phyloP scores from a whole-genome alignment of 2,329 filamentous ascomycete genomes.

The Pestalotiopsis sp. region DNA sequence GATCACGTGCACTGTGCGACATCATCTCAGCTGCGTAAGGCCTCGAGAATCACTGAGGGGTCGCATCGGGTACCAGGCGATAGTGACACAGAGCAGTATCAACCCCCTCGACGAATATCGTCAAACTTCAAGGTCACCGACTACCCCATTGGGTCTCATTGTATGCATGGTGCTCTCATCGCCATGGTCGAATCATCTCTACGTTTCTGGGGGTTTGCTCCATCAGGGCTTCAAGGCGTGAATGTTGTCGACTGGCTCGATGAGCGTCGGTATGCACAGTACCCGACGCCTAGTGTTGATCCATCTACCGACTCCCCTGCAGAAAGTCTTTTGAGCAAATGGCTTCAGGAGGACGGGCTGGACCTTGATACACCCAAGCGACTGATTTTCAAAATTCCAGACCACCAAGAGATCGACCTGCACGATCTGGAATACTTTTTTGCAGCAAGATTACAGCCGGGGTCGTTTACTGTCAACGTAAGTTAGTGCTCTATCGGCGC shows the following conservation, averaged over 20 bases:
- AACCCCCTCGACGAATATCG: too few relatives aligned
- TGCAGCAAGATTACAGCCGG: background rate
- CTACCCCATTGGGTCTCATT: too few relatives aligned
- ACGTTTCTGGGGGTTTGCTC: background rate
- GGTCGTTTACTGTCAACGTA: background rate
- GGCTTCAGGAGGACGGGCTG: background rate
- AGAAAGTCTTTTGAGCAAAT: background rate
- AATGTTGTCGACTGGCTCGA: background rate
- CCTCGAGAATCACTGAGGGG: too few relatives aligned
- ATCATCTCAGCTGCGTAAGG: too few relatives aligned
- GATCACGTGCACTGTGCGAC: too few relatives aligned
- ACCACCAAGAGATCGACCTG: background rate
- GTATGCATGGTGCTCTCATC: too few relatives aligned
- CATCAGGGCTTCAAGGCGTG: background rate
- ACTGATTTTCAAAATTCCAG: background rate
- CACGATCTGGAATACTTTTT: background rate
- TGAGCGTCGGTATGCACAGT: background rate
- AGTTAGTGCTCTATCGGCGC: accelerated
- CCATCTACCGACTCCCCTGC: background rate
- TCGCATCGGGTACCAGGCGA: too few relatives aligned
- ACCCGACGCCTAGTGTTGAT: background rate
- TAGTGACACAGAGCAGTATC: too few relatives aligned
- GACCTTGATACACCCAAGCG: background rate
- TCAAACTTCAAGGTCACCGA: too few relatives aligned
- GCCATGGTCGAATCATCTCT: background rate